These are phyloP conservation scores for Petunia axillaris DNA, from an alignment of 257 asterid species.

Conservation along the genomic window DNA sequence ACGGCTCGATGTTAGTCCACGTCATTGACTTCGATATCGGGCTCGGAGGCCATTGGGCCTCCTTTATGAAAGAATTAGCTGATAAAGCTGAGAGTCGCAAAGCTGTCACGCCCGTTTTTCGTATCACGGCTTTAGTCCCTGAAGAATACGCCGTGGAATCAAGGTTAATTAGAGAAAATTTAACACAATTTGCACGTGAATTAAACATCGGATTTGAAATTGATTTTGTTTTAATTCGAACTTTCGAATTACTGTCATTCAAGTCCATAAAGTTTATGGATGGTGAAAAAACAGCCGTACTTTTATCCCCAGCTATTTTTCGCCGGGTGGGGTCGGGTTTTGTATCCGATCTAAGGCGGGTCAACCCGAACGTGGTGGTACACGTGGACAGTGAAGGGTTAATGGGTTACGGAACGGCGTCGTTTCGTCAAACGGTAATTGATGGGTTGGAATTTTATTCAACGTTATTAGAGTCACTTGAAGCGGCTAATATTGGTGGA, in stretches of 20 bases:
- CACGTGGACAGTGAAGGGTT: constrained; percentile 78
- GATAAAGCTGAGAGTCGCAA: constrained; percentile 57
- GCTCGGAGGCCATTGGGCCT: constrained; percentile 79
- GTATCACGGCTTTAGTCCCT: constrained; percentile 75
- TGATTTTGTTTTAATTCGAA: constrained; percentile 59
- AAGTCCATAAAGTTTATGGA: constrained; percentile 72
- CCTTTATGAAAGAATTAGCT: constrained; percentile 84
- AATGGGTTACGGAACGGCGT: constrained; percentile 53
- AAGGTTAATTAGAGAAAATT: constrained; percentile 59
- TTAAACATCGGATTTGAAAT: constrained; percentile 67
- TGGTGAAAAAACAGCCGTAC: constrained; percentile 70
- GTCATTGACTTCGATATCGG: constrained; percentile 83
- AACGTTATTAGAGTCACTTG: constrained; percentile 74
- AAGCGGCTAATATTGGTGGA: constrained; percentile 58
- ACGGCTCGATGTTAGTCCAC: constrained; percentile 63
- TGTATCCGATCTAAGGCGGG: constrained; percentile 68
- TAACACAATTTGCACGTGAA: constrained; percentile 76
- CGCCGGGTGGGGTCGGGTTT: constrained; percentile 72
- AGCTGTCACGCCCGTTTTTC: constrained; percentile 46
- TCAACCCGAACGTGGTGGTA: constrained; percentile 84
- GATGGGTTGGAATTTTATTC: constrained; percentile 90
- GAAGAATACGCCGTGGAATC: constrained; percentile 76
- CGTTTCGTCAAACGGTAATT: constrained; percentile 76
- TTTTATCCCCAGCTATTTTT: constrained; percentile 75
- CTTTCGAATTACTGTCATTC: constrained; percentile 68